These are phyloP conservation scores for Cladosporium sp. DNA, from an alignment of 2,329 filamentous ascomycete species.

Conservation along the genomic window DNA sequence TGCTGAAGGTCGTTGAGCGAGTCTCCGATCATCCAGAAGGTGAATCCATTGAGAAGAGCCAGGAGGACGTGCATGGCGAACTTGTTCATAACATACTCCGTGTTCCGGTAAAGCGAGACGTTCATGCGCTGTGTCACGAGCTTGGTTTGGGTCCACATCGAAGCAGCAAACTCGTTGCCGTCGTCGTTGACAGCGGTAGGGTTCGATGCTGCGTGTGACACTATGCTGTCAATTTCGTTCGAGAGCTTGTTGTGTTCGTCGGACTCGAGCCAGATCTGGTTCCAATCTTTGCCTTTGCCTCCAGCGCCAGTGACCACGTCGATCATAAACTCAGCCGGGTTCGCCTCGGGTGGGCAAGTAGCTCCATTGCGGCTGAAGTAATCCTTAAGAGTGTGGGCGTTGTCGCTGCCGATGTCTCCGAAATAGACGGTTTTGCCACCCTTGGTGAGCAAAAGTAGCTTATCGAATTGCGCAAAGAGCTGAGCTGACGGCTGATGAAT, in stretches of 20 bases:
- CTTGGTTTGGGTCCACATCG: constrained; percentile 42
- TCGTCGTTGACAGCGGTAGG: constrained; percentile 42
- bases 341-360: constrained; percentile 51
- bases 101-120: constrained; percentile 64
- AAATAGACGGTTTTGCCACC: constrained; percentile 69
- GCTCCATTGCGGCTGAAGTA: constrained; percentile 57
- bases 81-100: constrained; percentile 66
- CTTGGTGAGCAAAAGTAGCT: constrained; percentile 61
- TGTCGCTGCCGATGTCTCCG: constrained; percentile 53
- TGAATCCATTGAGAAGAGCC: constrained; percentile 50
- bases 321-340: constrained; percentile 57
- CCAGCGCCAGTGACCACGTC: constrained; percentile 46
- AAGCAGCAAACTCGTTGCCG: constrained; percentile 47
- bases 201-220: constrained; percentile 38
- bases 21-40: constrained; percentile 48
- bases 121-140: constrained; percentile 53
- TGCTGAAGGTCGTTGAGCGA: constrained; percentile 40
- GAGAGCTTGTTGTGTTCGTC: constrained; percentile 40
- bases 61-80: constrained; percentile 56
- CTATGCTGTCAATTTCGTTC: constrained; percentile 45
- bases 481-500: constrained; percentile 71
- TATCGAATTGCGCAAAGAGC: constrained; percentile 67
- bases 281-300: constrained; percentile 46
- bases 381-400: constrained; percentile 42
- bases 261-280: constrained; percentile 41